phyloP scores from a whole-genome alignment of 1,284 basidiomycete genomes.

The Hemileia vastatrix region DNA sequence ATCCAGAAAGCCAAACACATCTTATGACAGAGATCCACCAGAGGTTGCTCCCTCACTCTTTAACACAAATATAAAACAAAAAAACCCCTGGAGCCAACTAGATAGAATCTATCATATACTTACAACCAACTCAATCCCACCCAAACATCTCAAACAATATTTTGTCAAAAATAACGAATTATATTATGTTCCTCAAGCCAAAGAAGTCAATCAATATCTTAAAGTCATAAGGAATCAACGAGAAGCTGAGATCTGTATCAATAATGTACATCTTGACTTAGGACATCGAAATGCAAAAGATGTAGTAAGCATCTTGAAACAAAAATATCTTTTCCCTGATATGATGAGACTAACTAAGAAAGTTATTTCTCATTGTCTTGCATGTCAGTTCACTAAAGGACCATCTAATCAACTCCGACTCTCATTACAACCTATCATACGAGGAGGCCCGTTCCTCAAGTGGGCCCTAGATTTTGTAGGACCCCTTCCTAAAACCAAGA shows the following conservation, averaged over 20 bases:
- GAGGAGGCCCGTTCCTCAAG: neutral
- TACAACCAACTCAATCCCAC: neutral
- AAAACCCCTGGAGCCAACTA: neutral
- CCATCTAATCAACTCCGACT: neutral
- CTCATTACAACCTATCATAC: neutral
- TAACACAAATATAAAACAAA: neutral
- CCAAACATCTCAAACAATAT: neutral
- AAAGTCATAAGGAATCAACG: neutral
- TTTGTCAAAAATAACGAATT: too few relatives aligned
- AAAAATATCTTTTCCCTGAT: neutral
- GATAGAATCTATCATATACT: neutral
- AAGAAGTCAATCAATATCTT: neutral
- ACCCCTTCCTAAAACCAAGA: neutral
- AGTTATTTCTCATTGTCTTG: neutral
- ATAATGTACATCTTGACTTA: neutral
- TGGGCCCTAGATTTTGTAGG: conserved; percentile 11
- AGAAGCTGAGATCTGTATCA: neutral
- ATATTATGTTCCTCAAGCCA: too few relatives aligned
- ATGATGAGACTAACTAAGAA: neutral
- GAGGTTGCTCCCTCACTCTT: neutral
- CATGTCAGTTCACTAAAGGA: neutral
- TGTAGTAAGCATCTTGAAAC: neutral
- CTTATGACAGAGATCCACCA: neutral
- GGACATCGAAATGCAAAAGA: neutral
- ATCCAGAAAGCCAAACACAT: neutral